Evolutionary conservation across 225 moss, liverwort and hornwort species (phyloP).

Genomic region (Bryoerythrophyllum caledonicum): DNA sequence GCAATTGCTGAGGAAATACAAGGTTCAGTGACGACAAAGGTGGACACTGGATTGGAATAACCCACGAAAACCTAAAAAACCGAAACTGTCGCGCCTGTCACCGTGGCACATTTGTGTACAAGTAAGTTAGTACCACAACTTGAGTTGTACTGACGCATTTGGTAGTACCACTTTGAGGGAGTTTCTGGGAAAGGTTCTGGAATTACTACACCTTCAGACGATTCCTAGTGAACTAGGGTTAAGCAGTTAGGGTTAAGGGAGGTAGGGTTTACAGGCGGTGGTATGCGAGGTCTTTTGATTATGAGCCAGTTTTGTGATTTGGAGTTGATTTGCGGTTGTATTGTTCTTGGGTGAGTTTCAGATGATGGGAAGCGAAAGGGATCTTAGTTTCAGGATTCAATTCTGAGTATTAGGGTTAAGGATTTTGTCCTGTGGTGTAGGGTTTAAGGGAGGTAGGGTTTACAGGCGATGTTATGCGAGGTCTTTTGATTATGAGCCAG

Average conservation of each 20-base stretch:
- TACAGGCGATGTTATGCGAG: neutral
- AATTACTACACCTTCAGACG: neutral
- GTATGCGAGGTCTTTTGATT: neutral
- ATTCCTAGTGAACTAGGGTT: neutral
- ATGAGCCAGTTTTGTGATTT: neutral
- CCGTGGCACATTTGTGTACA: neutral
- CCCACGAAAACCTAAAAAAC: neutral
- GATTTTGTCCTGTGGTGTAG: neutral
- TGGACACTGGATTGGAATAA: neutral
- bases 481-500: neutral
- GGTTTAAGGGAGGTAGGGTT: neutral
- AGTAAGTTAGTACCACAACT: neutral
- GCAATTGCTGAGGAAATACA: neutral
- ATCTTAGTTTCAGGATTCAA: no score
- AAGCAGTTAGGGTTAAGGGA: neutral
- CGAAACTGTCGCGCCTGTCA: neutral
- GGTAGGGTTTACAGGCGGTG: neutral
- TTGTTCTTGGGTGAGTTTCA: neutral
- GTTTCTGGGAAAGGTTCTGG: neutral
- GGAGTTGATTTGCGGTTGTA: neutral
- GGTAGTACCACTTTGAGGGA: neutral
- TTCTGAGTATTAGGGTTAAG: no score
- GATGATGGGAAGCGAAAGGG: conserved; percentile 12
- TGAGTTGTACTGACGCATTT: neutral
- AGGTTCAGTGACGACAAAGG: neutral